phyloP scores from a whole-genome alignment of 345 rosid genomes.

The Reutealis trisperma region DNA sequence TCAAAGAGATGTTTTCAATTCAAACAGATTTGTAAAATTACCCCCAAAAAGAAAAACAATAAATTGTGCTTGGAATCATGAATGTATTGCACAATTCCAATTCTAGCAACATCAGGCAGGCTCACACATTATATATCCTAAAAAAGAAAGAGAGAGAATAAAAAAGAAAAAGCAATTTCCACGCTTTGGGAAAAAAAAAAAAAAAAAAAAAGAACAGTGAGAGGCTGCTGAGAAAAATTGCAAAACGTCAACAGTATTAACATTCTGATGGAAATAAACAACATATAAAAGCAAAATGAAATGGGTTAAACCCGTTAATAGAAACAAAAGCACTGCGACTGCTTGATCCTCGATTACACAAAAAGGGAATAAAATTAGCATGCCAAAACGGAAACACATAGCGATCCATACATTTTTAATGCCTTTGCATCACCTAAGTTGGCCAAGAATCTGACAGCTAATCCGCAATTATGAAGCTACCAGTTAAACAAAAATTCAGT shows the following conservation, averaged over 20 bases:
- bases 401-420: background rate
- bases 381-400: background rate
- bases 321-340: background rate
- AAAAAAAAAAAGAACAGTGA: background rate
- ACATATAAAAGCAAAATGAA: background rate
- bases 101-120: background rate
- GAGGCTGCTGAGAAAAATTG: background rate
- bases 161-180: background rate
- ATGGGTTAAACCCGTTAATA: background rate
- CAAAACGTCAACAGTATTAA: background rate
- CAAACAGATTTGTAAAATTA: background rate
- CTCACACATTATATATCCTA: background rate
- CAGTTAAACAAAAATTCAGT: constrained; percentile 3
- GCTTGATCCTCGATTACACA: background rate
- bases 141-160: background rate
- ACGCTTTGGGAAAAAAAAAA: background rate
- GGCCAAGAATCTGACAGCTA: constrained; percentile 9
- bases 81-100: background rate
- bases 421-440: constrained; percentile 1
- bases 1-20: background rate
- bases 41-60: background rate
- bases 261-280: background rate
- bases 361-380: background rate
- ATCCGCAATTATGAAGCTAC: constrained; percentile 12
- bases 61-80: background rate